Percentiles rank a stretch among this genome's conserved stretches.
Conservation (phyloP, 2,329 filamentous ascomycete species). For the Fusarium praegraminearum region DNA sequence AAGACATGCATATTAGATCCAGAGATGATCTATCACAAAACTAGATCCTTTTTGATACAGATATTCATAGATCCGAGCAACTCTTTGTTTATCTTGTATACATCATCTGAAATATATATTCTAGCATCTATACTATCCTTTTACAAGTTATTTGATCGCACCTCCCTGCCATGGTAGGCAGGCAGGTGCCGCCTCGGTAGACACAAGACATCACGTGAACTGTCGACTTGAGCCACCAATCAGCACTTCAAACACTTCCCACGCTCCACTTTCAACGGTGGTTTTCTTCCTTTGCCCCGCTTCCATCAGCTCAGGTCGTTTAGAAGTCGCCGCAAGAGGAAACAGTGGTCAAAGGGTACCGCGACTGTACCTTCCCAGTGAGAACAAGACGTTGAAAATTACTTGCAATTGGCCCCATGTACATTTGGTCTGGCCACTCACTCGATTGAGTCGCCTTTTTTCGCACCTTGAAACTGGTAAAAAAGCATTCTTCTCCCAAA, state of each 20-base stretch:
- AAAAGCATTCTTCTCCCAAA: constrained; percentile 43
- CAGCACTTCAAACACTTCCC: neutral
- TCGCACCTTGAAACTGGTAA: constrained; percentile 34
- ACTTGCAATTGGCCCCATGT: constrained; percentile 13
- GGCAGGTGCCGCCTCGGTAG: neutral
- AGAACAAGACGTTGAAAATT: constrained; percentile 11
- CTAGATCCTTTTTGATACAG: neutral
- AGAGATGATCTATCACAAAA: neutral
- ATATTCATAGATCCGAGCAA: neutral
- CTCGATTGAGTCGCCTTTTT: constrained; percentile 37
- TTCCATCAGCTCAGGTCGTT: constrained; percentile 27
- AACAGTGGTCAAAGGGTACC: constrained; percentile 29
- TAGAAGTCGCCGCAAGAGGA: constrained; percentile 21
- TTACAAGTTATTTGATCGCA: neutral
- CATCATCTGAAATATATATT: neutral
- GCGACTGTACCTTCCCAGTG: constrained; percentile 22
- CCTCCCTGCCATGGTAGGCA: neutral
- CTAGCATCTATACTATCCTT: neutral
- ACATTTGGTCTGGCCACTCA: constrained; percentile 37
- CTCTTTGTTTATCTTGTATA: neutral
- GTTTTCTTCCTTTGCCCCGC: constrained; percentile 27
- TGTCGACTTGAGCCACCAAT: neutral
- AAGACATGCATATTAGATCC: neutral
- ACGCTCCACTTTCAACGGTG: neutral
- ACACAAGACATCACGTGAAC: constrained; percentile 14